Evolutionary conservation across 257 asterid genomes (phyloP), one percentile per base, ranked within the genome.

Genomic region (Agastache rugosa): DNA sequence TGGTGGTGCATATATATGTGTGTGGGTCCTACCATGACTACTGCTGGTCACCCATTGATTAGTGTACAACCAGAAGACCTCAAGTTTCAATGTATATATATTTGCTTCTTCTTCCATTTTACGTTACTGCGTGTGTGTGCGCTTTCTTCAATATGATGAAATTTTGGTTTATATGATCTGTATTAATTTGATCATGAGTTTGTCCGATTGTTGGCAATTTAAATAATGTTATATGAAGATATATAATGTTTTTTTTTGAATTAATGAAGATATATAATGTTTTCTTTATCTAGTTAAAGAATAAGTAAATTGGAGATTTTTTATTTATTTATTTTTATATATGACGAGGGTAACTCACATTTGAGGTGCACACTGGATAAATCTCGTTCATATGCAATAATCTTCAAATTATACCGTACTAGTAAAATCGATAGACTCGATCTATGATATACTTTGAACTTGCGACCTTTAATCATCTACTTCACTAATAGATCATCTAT

Each of bases 41-140:
- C 76, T 73, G 83, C 79, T 75, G 67, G 84, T 48, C 77, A 75
- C 71, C 87, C 78, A 72, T 82, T 92, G 80, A 84, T 91, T 55
- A 82, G 88, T 77, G 85, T 89, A 61, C 80, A 83, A 19, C 97
- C 96, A 7, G 91, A 88, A 22, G 93, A 91, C 54, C 97, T 91
- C 84, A 86, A 70, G 66, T 91, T 91, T 81, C 93, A 88, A 86
- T 83, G 97, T 89, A 83, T 14, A 86, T 83, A 96, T 89, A 83
- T 14, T 11, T 58, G 45, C 34, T 37, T 69, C 20, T 1, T 35
- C 39, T 68, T 61, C 8, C 23, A 48, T 51, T 70, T 15, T 14
- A 29, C 11, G 5, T 27, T 11, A 45, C 0, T 45, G 11, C 51
- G 14, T 16, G 16, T 35, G 22, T 19, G 2, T 23, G n/a, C n/a